These are phyloP conservation scores for Mollisia scopiformis DNA, from an alignment of 2,329 filamentous ascomycete genomes.

Conservation along the genomic window DNA sequence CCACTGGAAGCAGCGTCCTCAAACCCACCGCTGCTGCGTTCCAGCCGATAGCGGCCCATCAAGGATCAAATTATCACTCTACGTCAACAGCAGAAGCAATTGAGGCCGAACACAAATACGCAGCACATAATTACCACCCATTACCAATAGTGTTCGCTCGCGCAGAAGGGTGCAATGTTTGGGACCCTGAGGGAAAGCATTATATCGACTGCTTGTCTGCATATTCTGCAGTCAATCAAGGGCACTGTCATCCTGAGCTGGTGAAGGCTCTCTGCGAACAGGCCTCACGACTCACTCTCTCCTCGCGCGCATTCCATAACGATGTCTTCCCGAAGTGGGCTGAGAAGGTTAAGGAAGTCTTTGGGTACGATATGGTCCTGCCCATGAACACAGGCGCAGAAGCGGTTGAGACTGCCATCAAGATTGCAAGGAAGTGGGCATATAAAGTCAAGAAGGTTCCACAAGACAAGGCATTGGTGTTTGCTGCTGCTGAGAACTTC, in stretches of 20 bases:
- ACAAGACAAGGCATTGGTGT: conserved; percentile 79
- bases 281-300: conserved; percentile 85
- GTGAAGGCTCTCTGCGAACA: conserved; percentile 90
- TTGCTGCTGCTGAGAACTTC: conserved; percentile 90
- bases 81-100: conserved; percentile 81
- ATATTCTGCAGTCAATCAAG: conserved; percentile 97
- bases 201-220: conserved; percentile 98
- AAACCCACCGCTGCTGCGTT: conserved; percentile 37
- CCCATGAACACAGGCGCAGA: conserved; percentile 99
- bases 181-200: conserved; percentile 94
- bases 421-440: conserved; percentile 96
- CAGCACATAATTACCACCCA: conserved; percentile 98
- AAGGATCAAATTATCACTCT: conserved; percentile 63
- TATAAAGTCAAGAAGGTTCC: conserved; percentile 95
- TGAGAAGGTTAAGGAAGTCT: conserved; percentile 84
- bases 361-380: conserved; percentile 96
- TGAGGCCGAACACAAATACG: conserved; percentile 77
- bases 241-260: conserved; percentile 95
- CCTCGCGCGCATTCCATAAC: conserved; percentile 95
- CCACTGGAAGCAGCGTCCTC: conserved; percentile 40
- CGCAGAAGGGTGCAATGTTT: conserved; percentile 84
- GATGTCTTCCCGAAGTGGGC: conserved; percentile 97
- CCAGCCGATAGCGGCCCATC: conserved; percentile 30
- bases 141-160: conserved; percentile 90
- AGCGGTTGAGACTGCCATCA: conserved; percentile 93